phyloP scores from a whole-genome alignment of 1,139 yeast genomes.

The Yamadazyma pseudoaaseri region DNA sequence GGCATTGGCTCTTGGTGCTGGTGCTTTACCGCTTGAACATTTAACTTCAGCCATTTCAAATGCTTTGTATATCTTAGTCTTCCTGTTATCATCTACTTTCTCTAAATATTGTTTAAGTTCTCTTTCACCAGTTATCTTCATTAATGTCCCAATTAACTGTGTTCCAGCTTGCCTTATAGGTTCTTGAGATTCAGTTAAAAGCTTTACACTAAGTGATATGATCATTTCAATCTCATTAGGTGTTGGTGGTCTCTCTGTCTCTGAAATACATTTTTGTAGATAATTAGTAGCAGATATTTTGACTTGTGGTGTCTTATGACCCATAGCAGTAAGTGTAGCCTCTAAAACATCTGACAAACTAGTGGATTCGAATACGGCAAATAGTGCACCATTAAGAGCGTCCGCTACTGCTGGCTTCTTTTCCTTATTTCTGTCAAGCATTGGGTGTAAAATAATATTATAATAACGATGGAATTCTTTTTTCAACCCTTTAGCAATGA shows the following conservation, averaged over 20 bases:
- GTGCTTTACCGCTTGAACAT: conserved; percentile 17
- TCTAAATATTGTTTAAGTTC: conserved; percentile 61
- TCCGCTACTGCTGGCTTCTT: conserved; percentile 78
- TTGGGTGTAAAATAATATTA: conserved; percentile 52
- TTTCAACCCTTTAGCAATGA: conserved; percentile 67
- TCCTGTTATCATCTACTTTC: conserved; percentile 71
- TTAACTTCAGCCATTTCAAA: conserved; percentile 58
- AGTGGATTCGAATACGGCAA: conserved; percentile 55
- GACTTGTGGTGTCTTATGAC: conserved; percentile 82
- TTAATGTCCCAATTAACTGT: conserved; percentile 75
- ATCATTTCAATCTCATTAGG: conserved; percentile 55
- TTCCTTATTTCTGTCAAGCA: conserved; percentile 84
- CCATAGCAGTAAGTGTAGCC: conserved; percentile 57
- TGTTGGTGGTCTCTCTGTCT: conserved; percentile 50
- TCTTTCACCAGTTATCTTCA: conserved; percentile 79
- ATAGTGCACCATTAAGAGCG: conserved; percentile 64
- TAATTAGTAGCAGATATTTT: conserved; percentile 68
- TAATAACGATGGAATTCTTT: conserved; percentile 55
- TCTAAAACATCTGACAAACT: conserved; percentile 60
- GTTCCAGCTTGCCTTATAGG: conserved; percentile 81
- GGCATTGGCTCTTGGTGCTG: conserved; percentile 3
- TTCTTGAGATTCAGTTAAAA: conserved; percentile 79
- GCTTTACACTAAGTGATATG: conserved; percentile 54
- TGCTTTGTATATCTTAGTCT: conserved; percentile 62
- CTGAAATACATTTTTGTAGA: conserved; percentile 61